Conservation (phyloP, 2,329 filamentous ascomycete genomes). For the Phoma sp. region DNA sequence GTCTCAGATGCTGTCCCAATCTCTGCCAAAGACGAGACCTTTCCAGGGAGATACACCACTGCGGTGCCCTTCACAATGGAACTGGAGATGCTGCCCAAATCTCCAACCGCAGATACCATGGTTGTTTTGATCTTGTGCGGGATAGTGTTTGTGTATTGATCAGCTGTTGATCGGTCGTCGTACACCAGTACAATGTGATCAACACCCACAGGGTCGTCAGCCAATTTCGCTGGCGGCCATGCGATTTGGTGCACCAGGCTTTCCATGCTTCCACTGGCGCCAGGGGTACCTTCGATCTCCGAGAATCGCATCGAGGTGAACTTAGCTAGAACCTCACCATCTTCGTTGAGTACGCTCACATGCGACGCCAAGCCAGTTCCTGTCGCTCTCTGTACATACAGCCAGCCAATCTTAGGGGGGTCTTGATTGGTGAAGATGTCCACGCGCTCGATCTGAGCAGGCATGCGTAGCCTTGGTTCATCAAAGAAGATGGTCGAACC, state of each 20-base stretch:
- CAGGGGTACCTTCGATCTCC: conserved; percentile 35
- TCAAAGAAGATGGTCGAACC: conserved; percentile 50
- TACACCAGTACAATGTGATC: conserved; percentile 30
- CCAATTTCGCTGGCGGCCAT: conserved; percentile 46
- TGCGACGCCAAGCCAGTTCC: conserved; percentile 7
- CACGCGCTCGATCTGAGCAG: conserved; percentile 37
- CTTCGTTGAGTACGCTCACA: conserved; percentile 14
- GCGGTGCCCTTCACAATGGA: conserved; percentile 2
- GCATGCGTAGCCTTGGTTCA: conserved; percentile 47
- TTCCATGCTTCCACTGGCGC: conserved; percentile 29
- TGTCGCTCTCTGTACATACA: conserved; percentile 39
- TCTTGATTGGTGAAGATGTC: conserved; percentile 20
- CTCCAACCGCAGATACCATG: neutral
- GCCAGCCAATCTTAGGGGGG: conserved; percentile 44
- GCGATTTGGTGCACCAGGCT: conserved; percentile 48
- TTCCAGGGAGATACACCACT: conserved; percentile 16
- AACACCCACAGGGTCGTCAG: conserved; percentile 37
- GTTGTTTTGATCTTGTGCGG: neutral
- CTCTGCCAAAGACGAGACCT: conserved; percentile 23
- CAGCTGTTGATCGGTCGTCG: conserved; percentile 2
- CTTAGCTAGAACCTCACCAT: conserved; percentile 23
- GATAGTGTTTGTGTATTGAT: conserved; percentile 10
- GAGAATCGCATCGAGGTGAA: conserved; percentile 32
- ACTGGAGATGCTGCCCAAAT: neutral
- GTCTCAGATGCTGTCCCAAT: conserved; percentile 8